These are phyloP conservation scores for Rhizopogon vinicolor DNA, from an alignment of 768 basidiomycete species.

Conservation along the genomic window DNA sequence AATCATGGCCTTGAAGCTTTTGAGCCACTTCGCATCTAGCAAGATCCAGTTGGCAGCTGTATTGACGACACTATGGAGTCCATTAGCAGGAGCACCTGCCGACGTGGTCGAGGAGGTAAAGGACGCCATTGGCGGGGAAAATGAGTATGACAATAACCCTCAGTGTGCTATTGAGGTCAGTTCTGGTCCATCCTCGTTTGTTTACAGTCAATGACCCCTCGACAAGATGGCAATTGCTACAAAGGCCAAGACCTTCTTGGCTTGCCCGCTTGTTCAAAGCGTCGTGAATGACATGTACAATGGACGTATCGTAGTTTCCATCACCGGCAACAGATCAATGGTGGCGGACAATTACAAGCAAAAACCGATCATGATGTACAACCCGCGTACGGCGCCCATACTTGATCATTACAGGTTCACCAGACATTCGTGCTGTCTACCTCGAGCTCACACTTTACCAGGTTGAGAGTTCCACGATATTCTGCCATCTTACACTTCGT, in stretches of 20 bases:
- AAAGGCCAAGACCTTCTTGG: constrained; percentile 76
- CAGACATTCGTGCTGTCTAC: neutral
- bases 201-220: neutral
- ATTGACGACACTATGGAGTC: constrained; percentile 80
- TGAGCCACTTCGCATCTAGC: constrained; percentile 67
- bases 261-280: constrained; percentile 79
- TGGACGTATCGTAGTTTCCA: constrained; percentile 69
- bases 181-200: constrained; percentile 8
- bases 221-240: constrained; percentile 85
- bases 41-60: constrained; percentile 74
- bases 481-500: constrained; percentile 73
- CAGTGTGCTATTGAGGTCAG: constrained; percentile 85
- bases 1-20: constrained; percentile 83
- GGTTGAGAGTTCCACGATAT: constrained; percentile 81
- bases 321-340: constrained; percentile 62
- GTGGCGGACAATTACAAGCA: constrained; percentile 90
- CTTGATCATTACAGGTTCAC: constrained; percentile 78
- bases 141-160: constrained; percentile 55
- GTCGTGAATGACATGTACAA: constrained; percentile 85
- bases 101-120: constrained; percentile 68
- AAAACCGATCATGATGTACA: constrained; percentile 68
- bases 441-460: constrained; percentile 18
- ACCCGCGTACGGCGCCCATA: constrained; percentile 60
- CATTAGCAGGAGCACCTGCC: constrained; percentile 68
- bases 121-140: constrained; percentile 48